Evolutionary conservation across 2,329 filamentous ascomycete genomes (phyloP).

Genomic region (Nannizziopsis barbatae): DNA sequence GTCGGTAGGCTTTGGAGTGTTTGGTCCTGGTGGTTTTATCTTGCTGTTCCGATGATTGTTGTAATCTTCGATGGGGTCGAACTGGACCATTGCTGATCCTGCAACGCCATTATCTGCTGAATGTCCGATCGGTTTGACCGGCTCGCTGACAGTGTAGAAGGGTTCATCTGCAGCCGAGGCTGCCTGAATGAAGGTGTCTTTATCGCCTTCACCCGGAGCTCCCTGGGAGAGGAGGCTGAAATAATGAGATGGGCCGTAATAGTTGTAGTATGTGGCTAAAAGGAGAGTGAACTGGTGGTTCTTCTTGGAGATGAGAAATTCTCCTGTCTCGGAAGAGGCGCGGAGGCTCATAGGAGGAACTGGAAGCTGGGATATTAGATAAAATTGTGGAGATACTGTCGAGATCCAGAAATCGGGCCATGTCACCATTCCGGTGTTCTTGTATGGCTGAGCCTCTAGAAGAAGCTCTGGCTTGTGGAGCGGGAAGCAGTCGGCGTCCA

Average conservation of each 20-base stretch:
- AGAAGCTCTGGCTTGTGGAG: conserved; percentile 37
- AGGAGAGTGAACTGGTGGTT: conserved; percentile 34
- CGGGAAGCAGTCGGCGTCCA: conserved; percentile 49
- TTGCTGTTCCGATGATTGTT: conserved; percentile 28
- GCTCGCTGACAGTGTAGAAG: conserved; percentile 34
- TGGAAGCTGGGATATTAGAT: conserved; percentile 30
- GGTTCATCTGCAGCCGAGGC: conserved; percentile 30
- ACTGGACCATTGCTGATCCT: conserved; percentile 32
- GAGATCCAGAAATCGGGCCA: conserved; percentile 46
- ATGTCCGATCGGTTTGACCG: conserved; percentile 27
- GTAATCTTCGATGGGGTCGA: conserved; percentile 28
- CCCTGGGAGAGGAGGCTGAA: conserved; percentile 39
- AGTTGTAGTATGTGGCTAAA: conserved; percentile 41
- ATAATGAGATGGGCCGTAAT: conserved; percentile 37
- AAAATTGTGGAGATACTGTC: conserved; percentile 34
- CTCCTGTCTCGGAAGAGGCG: conserved; percentile 35
- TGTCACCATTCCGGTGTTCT: conserved; percentile 42
- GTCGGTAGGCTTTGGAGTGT: not conserved
- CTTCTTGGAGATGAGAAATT: conserved; percentile 37
- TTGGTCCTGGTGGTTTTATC: conserved; percentile 20
- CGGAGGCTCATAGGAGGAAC: conserved; percentile 14
- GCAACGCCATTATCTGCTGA: conserved; percentile 20
- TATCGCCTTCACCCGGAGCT: conserved; percentile 40
- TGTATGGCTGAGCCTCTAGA: conserved; percentile 43
- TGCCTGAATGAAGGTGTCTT: conserved; percentile 41